phyloP scores from a whole-genome alignment of 352 stramenopile genomes.

The Globisporangium cederbergense region DNA sequence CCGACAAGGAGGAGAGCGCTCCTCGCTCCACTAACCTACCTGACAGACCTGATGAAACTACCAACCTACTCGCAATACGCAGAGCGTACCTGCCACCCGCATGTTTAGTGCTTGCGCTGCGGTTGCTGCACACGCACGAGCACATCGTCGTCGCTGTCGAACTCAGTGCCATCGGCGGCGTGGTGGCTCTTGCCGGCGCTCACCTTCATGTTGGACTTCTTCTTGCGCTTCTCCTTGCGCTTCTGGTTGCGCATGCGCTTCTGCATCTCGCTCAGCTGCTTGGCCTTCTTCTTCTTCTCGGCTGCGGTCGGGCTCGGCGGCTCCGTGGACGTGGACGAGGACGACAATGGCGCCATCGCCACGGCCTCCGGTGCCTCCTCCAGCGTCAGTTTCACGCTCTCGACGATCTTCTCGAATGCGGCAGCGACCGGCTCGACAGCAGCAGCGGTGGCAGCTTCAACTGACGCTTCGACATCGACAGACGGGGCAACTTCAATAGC shows the following conservation, averaged over 20 bases:
- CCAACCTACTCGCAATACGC: neutral
- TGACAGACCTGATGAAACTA: neutral
- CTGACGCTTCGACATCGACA: neutral
- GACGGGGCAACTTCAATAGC: neutral
- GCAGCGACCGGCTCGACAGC: slow-evolving; percentile 5
- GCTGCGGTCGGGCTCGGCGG: slow-evolving; percentile 13
- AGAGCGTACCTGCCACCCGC: neutral
- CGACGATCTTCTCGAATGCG: slow-evolving; percentile 20
- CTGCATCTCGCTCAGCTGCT: slow-evolving; percentile 46
- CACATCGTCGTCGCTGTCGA: slow-evolving; percentile 26
- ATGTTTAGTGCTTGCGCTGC: slow-evolving; percentile 13
- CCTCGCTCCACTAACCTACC: slow-evolving; percentile 4
- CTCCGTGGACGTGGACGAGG: neutral
- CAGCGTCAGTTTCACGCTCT: slow-evolving; percentile 18
- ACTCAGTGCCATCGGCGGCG: slow-evolving; percentile 12
- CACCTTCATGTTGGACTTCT: slow-evolving; percentile 55
- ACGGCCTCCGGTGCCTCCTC: neutral
- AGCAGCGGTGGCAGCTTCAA: neutral
- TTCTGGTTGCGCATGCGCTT: slow-evolving; percentile 68
- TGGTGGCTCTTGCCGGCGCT: slow-evolving; percentile 23
- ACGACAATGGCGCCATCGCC: neutral
- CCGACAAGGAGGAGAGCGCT: neutral
- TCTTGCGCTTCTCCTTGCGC: slow-evolving; percentile 78
- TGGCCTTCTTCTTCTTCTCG: slow-evolving; percentile 21
- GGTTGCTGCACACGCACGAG: slow-evolving; percentile 20